These are phyloP conservation scores for Lentinula guzmanii DNA, from an alignment of 768 basidiomycete genomes.

Conservation along the genomic window DNA sequence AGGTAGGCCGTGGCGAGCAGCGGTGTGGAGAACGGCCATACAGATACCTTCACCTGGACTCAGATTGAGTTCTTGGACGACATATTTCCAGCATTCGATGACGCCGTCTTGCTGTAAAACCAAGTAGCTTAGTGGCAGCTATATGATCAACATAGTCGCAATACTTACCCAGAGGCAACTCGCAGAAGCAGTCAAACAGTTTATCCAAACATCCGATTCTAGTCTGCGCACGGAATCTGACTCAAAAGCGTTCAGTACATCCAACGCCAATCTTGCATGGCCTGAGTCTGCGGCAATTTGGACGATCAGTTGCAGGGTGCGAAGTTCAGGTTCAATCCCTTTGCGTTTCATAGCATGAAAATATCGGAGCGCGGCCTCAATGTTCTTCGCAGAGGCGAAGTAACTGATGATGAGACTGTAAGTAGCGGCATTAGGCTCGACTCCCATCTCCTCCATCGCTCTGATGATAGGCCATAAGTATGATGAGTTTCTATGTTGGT, in stretches of 20 bases:
- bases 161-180: slow-evolving; percentile 60
- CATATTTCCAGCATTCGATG: slow-evolving; percentile 51
- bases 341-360: slow-evolving; percentile 52
- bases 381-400: slow-evolving; percentile 37
- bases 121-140: slow-evolving; percentile 3
- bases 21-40: slow-evolving; percentile 62
- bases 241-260: slow-evolving; percentile 62
- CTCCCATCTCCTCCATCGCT: slow-evolving; percentile 44
- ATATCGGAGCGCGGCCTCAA: slow-evolving; percentile 62
- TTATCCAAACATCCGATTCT: slow-evolving; percentile 52
- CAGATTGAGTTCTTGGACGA: slow-evolving; percentile 44
- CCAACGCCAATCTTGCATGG: slow-evolving; percentile 63
- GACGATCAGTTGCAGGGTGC: slow-evolving; percentile 47
- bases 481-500: slow-evolving; percentile 29
- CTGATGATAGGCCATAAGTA: slow-evolving; percentile 45
- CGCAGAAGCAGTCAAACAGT: slow-evolving; percentile 61
- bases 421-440: slow-evolving; percentile 46
- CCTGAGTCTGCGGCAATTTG: slow-evolving; percentile 45
- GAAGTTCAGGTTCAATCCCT: slow-evolving; percentile 44
- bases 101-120: slow-evolving; percentile 60
- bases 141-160: not conserved
- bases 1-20: slow-evolving; percentile 66
- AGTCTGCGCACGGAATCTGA: slow-evolving; percentile 45
- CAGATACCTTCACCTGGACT: slow-evolving; percentile 74
- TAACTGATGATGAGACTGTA: slow-evolving; percentile 50